Conservation (phyloP, 768 basidiomycete genomes). For the Pleurotus eryngii region DNA sequence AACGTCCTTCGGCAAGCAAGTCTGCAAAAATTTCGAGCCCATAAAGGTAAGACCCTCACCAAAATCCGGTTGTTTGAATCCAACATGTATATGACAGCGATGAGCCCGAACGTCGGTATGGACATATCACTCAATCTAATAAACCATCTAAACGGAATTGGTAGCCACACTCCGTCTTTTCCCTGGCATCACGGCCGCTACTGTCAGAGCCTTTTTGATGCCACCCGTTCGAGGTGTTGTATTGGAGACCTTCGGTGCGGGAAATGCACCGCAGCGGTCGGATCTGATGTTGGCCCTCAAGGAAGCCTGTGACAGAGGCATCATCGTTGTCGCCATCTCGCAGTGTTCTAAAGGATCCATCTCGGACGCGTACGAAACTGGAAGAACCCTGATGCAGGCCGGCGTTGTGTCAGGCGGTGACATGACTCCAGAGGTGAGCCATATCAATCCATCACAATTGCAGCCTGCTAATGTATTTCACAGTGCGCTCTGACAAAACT, state of each 20-base stretch:
- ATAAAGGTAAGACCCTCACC: conserved; percentile 53
- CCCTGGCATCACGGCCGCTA: conserved; percentile 77
- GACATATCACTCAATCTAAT: conserved; percentile 6
- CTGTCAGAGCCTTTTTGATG: conserved; percentile 71
- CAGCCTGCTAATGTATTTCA: neutral
- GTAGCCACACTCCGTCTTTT: conserved; percentile 80
- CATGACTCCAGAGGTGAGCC: conserved; percentile 88
- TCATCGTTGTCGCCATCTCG: conserved; percentile 88
- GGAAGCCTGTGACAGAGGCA: conserved; percentile 77
- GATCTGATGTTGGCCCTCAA: conserved; percentile 76
- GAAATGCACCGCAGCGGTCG: conserved; percentile 82
- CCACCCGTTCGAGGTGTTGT: conserved; percentile 80
- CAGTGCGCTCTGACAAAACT: conserved; percentile 91
- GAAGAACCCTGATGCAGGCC: conserved; percentile 60
- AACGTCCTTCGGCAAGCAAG: conserved; percentile 82
- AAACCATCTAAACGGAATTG: conserved; percentile 2
- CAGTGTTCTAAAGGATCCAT: conserved; percentile 89
- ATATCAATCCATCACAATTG: neutral
- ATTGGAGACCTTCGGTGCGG: conserved; percentile 88
- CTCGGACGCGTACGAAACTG: conserved; percentile 80
- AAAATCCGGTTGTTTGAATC: neutral
- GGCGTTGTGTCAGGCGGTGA: conserved; percentile 85
- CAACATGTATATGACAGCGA: conserved; percentile 39
- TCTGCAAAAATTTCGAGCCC: conserved; percentile 72
- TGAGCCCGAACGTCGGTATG: conserved; percentile 81